Evolutionary conservation across 2,329 filamentous ascomycete genomes (phyloP), one percentile per base, ranked within the genome.

Genomic region (Apiospora phragmitis): DNA sequence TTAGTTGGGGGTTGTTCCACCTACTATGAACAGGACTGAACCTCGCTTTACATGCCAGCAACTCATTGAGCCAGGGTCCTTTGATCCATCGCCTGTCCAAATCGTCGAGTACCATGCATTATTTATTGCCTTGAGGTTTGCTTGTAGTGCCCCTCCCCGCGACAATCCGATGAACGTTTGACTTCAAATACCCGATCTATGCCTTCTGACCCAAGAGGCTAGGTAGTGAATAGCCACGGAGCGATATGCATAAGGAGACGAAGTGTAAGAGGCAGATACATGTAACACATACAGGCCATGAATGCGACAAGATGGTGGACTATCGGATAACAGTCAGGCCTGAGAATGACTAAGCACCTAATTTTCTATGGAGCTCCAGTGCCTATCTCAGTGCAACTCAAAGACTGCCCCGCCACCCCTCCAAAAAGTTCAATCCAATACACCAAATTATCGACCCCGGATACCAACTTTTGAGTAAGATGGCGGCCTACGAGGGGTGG

Each of bases 331-430:
- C 51, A 21, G 29, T 59, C 29, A 59, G 21, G 51, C 51, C 51
- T 35, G 29, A 32, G 16, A 59, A 35, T 62, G 55, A 62, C 55
- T 62, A 62, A 62, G 55, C 55, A 11, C 32, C 55, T 11, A 11
- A 4, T 38, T 62, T 62, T 38, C 32, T 38, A 62, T 62, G 55
- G 55, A 38, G 55, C 55, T 35, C 32, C 51, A 59, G 49, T 12
- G 29, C 24, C 51, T 16, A 32, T 59, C 26, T 59, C 51, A 59
- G 32, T 18, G 26, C 12, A 59, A 59, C 26, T 59, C 29, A 41
- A 68, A 51, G 47, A 68, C 29, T 68, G 67, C 67, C 67, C 67
- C 67, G 45, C 67, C 67, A 49, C 67, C 67, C 67, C 67, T 68
- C 67, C 67, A 49, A 67, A 67, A 67, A 67, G 65, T 67, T 67